Evolutionary conservation across 1,139 yeast genomes (phyloP), one percentile per base, ranked within the genome.

Genomic region (Debaryomyces subglobosus): DNA sequence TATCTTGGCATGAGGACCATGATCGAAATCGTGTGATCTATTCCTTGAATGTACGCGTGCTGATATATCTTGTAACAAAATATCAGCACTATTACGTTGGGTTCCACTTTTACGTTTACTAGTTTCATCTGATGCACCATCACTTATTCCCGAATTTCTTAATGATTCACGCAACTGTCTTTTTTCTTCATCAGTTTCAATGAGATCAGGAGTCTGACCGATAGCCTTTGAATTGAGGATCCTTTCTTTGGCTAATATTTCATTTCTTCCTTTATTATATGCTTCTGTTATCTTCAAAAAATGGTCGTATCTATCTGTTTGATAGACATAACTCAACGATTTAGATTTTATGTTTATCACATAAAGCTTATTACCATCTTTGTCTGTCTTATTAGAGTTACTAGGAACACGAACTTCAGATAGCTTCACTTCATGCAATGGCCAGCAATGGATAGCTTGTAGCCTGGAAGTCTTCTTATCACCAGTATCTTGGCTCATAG

Each of bases 401-500:
- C 52, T 48, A 4, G 63, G 57, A 10, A 57, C 58, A 13, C 56
- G 49, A 1, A 68, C 61, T 39, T 81, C 82, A n/a, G 69, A 59
- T n/a, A 86, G 63, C 18, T 74, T 72, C 18, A 87, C 80, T 39
- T 85, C 90, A 45, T 80, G 72, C 37, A 90, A 67, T 3, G 92
- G 86, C 85, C 92, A 86, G 64, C 96, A 88, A 58, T 88, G 89
- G 23, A 84, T 83, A 0, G 96, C 96, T 33, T 85, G 83, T 38
- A 86, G 74, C 48, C 74, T 61, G 39, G 74, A 62, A 20, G 43
- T 20, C 13, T 34, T 40, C 42, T 69, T 68, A 48, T 49, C 56
- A 4, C 58, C 55, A 30, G 68, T 71, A 32, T 67, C 67, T 33
- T 57, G 62, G n/a, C 16, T 23, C 23, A 37, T 21, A 6, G 56